Evolutionary conservation across 2,329 filamentous ascomycete genomes (phyloP), one percentile per base, ranked within the genome.

Genomic region (Fusarium graminum): DNA sequence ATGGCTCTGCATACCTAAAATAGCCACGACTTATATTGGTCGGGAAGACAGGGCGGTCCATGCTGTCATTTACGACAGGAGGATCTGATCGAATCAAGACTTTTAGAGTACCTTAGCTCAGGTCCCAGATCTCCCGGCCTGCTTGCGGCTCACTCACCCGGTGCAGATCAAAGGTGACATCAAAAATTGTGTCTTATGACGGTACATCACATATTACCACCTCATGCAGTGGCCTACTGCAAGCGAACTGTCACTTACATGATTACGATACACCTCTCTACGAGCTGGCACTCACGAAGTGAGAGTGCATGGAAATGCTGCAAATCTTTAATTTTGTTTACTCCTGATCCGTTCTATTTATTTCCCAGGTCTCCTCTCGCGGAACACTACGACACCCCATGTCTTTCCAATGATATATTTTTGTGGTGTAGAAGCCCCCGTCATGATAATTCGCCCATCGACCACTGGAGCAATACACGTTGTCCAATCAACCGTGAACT

Each of bases 401-500:
- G 17, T 44, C 34, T 34, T 32, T 29, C 39, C 22, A 41, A 25
- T 12, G n/a, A 14, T 60, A 29, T 46, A 52, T 43, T 52, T 49
- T 51, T 52, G 16, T 22, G 55, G 49, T 38, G 40, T 49, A 50
- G 56, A 72, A 55, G 54, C 65, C 28, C 61, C 72, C 4, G 84
- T 73, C 75, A 83, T 84, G 30, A 74, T 76, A 40, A 97, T 96
- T 45, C 93, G 85, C 2, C 92, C 92, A 75, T 97, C 93, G 10
- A 94, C 63, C 56, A 85, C 85, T 1, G 93, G 93, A 54, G 90
- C 87, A 75, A 97, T 94, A 3, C 92, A 90, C 63, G 86, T 87
- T 10, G 92, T 94, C 92, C 93, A 97, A 66, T 90, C 85, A 30
- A 90, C 88, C 49, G 88, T 85, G 42, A 82, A 81, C 61, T 88